Percentiles rank a stretch among this genome's conserved stretches.
Conservation (phyloP, 2,329 filamentous ascomycete species). For the Nothopassalora personata region DNA sequence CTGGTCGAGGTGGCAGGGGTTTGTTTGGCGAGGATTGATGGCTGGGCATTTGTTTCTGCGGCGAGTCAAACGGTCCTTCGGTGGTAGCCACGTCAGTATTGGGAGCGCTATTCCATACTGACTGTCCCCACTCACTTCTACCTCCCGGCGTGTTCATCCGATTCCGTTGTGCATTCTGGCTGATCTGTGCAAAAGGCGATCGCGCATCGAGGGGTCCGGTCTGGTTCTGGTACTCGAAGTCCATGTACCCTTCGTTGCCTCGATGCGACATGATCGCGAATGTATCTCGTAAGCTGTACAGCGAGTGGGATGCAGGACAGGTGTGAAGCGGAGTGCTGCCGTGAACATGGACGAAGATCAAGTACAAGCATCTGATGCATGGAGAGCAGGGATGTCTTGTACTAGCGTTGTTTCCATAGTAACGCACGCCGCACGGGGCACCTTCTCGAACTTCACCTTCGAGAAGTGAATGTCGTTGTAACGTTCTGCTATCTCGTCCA, state of each 20-base stretch:
- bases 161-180: constrained; percentile 33
- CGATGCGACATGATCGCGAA: constrained; percentile 30
- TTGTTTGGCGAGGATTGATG: constrained; percentile 31
- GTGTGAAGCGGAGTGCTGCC: background rate
- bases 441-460: background rate
- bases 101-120: constrained; percentile 15
- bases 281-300: background rate
- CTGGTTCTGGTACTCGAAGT: constrained; percentile 49
- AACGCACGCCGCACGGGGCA: background rate
- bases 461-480: background rate
- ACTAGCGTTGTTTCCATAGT: background rate
- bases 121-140: constrained; percentile 2
- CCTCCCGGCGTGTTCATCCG: background rate
- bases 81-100: background rate
- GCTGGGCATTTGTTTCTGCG: constrained; percentile 48
- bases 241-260: constrained; percentile 46
- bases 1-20: constrained; percentile 36
- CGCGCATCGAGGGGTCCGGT: constrained; percentile 42
- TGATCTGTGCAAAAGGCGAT: constrained; percentile 43
- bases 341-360: background rate
- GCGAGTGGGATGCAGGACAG: background rate
- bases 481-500: too few species aligned
- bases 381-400: background rate
- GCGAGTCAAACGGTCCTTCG: constrained; percentile 38
- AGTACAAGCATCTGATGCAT: background rate